These are phyloP conservation scores for Colletotrichum coccodes DNA, from an alignment of 2,329 filamentous ascomycete species.

Conservation along the genomic window DNA sequence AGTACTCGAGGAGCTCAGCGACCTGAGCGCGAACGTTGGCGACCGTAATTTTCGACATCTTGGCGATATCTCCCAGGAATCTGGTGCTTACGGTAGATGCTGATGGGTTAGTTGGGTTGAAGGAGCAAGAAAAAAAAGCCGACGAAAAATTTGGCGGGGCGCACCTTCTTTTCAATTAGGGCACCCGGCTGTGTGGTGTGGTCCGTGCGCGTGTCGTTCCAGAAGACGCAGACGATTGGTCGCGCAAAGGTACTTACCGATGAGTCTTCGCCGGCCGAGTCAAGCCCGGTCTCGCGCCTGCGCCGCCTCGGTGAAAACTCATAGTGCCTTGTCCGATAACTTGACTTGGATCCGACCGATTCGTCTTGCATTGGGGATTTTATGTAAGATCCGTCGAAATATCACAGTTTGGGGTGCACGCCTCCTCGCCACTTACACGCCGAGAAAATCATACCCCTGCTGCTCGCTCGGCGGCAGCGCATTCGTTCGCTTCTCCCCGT, in stretches of 20 bases:
- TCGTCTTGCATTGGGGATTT: slow-evolving; percentile 11
- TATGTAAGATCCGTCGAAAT: slow-evolving; percentile 8
- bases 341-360: background rate
- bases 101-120: slow-evolving; percentile 18
- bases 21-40: slow-evolving; percentile 97
- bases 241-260: background rate
- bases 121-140: background rate
- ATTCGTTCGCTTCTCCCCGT: slow-evolving; percentile 8
- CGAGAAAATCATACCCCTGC: slow-evolving; percentile 3
- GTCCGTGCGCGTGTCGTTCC: slow-evolving; percentile 22
- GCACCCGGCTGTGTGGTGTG: slow-evolving; percentile 27
- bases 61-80: slow-evolving; percentile 36
- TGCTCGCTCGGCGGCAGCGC: background rate
- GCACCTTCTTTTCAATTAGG: slow-evolving; percentile 24
- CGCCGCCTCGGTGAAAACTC: slow-evolving; percentile 20
- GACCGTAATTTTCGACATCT: slow-evolving; percentile 74
- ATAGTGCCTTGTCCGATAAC: slow-evolving; percentile 1
- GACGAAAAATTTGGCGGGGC: slow-evolving; percentile 28
- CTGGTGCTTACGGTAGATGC: slow-evolving; percentile 36
- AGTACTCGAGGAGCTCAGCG: slow-evolving; percentile 94
- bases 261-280: slow-evolving; percentile 22
- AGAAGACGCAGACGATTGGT: slow-evolving; percentile 25
- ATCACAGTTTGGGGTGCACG: slow-evolving; percentile 1
- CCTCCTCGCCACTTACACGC: slow-evolving; percentile 8
- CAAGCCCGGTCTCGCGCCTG: background rate